Evolutionary conservation across 2,329 filamentous ascomycete genomes (phyloP).

Genomic region (Aspergillus hortae): DNA sequence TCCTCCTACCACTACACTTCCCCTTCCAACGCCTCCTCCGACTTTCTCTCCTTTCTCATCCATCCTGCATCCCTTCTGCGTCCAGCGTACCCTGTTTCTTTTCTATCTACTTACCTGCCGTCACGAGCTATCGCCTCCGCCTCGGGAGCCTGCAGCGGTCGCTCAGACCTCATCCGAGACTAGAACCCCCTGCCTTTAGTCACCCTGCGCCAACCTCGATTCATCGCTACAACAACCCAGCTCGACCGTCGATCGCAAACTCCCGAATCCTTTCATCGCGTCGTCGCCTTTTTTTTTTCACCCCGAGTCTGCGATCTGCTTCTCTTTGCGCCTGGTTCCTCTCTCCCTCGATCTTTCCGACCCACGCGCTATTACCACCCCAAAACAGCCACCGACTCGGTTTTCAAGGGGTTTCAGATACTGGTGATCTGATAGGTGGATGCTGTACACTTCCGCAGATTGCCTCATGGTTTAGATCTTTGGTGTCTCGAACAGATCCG

Average conservation of each 20-base stretch:
- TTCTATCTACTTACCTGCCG: constrained; percentile 12
- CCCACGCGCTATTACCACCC: neutral
- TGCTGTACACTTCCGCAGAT: constrained; percentile 22
- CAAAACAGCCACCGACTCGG: constrained; percentile 1
- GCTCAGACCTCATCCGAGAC: constrained; percentile 17
- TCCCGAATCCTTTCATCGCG: neutral
- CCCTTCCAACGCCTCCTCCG: constrained; percentile 2
- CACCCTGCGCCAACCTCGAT: constrained; percentile 15
- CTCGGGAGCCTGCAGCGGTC: constrained; percentile 19
- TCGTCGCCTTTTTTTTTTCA: neutral
- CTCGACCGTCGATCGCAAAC: constrained; percentile 7
- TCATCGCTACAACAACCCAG: constrained; percentile 12
- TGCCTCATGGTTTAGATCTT: constrained; percentile 20
- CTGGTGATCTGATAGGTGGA: constrained; percentile 23
- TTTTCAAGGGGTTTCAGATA: constrained; percentile 10
- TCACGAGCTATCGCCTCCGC: constrained; percentile 18
- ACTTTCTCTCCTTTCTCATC: constrained; percentile 6
- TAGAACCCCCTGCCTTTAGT: constrained; percentile 10
- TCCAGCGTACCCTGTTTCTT: constrained; percentile 5
- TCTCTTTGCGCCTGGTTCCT: neutral
- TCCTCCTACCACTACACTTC: no score
- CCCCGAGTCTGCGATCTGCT: neutral
- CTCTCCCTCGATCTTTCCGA: neutral
- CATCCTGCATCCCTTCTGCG: no score
- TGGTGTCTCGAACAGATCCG: constrained; percentile 18